Base-by-base conservation (phyloP, 768 basidiomycete species). In the Mycena rebaudengoi region DNA sequence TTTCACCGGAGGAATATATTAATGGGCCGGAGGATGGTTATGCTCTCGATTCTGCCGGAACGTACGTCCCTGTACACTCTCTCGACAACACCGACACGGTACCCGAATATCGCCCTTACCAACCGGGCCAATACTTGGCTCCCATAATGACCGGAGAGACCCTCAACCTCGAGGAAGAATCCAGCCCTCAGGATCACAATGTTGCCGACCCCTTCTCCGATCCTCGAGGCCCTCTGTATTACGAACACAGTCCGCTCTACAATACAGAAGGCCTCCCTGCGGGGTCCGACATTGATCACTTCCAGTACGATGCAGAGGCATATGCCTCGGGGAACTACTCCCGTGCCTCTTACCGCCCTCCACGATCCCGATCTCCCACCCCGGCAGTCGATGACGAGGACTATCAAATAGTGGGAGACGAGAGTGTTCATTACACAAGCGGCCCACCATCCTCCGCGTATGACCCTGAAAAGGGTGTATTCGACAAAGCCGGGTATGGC, bases 281-380 rank as follows among this genome's bases (percentile, higher is more conserved):
- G 26, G 74, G 79, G n/a, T n/a, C n/a, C 28, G 67, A 77, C 20
- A 65, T 88, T 14, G 88, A 88, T 67, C 88, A 89, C 72, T 90
- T 89, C 72, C 80, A 81, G 41, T 82, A 87, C 51, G 89, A 91
- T 69, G 77, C 85, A 0, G 90, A 91, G 68, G 90, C 88, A 3
- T 92, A 89, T 66, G 82, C 91, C 10, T 89, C 90, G 0, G 90
- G 88, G 7, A 82, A 82, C 57, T 78, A 82, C 66, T 78, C 85
- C 7, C 85, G 84, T 12, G 76, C 83, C 30, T 75, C 80, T 1
- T 84, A 82, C 67, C 77, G 75, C 7, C 79, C 82, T 4, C 83
- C 89, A 29, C 85, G 89, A 48, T 92, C 91, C 20, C 87, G 91
- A 23, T 93, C 91, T 3, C 90, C 91, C 0, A 92, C 91, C 4